Percentiles rank a stretch among this genome's conserved stretches.
Conservation (phyloP, 441 rosid genomes). For the Erodium texanum region DNA sequence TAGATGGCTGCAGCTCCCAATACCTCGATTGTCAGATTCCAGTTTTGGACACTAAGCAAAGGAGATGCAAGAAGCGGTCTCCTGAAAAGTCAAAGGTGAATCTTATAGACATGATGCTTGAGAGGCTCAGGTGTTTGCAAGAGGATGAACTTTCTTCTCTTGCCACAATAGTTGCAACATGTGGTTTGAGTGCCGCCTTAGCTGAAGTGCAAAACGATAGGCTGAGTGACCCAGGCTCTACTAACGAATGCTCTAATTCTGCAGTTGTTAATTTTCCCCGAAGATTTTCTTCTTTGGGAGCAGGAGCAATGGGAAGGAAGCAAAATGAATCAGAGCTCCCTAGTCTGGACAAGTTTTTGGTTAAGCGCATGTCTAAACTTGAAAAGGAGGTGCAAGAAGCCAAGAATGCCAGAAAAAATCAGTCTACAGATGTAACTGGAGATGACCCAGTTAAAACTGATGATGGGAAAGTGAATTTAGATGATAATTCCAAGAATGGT, state of each 20-base stretch:
- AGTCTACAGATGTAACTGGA: constrained; percentile 5
- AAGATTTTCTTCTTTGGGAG: too few relatives aligned
- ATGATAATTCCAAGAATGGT: constrained; percentile 16
- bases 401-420: constrained; percentile 33
- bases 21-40: constrained; percentile 26
- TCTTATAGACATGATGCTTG: constrained; percentile 65
- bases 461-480: constrained; percentile 12
- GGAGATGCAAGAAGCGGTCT: constrained; percentile 54
- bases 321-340: constrained; percentile 41
- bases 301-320: constrained; percentile 16
- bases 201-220: constrained; percentile 49
- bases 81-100: constrained; percentile 46
- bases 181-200: constrained; percentile 83
- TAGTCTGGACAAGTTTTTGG: constrained; percentile 75
- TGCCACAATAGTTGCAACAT: constrained; percentile 79
- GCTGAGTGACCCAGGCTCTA: constrained; percentile 23
- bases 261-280: background rate
- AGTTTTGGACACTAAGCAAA: constrained; percentile 28
- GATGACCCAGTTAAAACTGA: background rate
- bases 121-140: constrained; percentile 68
- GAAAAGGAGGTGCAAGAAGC: constrained; percentile 85
- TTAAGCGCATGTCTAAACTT: constrained; percentile 68
- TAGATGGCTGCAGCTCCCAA: constrained; percentile 22
- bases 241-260: constrained; percentile 14
- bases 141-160: constrained; percentile 88